Base-by-base conservation (phyloP, 106 monocot species). In the Dactylorhiza incarnata region DNA sequence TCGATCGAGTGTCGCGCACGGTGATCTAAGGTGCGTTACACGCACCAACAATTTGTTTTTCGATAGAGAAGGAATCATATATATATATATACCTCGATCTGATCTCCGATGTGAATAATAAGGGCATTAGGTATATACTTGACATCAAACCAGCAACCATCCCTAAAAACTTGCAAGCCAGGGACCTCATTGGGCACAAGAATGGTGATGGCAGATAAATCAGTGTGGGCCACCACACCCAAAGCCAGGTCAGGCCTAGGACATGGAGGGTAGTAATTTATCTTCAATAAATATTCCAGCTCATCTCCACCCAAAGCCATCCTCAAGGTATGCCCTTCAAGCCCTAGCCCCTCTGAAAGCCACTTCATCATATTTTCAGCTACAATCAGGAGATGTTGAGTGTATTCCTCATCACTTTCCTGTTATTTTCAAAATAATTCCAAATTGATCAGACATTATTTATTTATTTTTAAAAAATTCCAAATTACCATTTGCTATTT, bases 191-290 rank as follows among this genome's bases (percentile, higher is more conserved):
- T 92, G 48, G 92, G 95, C 3, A 90, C 82, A 16, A 95, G 88
- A 4, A 95, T 69, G 59, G 95, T 95, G 54, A 95, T 45, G 63
- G 85, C 82, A 5, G 86, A 87, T 83, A 93, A 74, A 68, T 95
- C 95, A 24, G 90, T 95, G 82, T 95, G 95, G 0, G 83, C 72
- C 1, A 82, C 85, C 5, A 95, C 88, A 4, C 95, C 95, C 9
- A 95, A 74, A 11, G 88, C 88, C 0, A 95, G 71, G 73, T 95
- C 90, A 2, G 95, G 88, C 25, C 84, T 74, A 0, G 92, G 95
- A 48, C 95, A 95, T 0, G 86, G 84, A 1, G 95, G 95, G 79
- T 95, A 95, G 85, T 86, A 90, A 78, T 95, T 95, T 74, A 95
- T 86, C 76, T 93, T 90, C 3, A 88, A 78, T 45, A 95, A 76